Conservation (phyloP, 2,329 filamentous ascomycete genomes). For the Diaporthe nobilis region DNA sequence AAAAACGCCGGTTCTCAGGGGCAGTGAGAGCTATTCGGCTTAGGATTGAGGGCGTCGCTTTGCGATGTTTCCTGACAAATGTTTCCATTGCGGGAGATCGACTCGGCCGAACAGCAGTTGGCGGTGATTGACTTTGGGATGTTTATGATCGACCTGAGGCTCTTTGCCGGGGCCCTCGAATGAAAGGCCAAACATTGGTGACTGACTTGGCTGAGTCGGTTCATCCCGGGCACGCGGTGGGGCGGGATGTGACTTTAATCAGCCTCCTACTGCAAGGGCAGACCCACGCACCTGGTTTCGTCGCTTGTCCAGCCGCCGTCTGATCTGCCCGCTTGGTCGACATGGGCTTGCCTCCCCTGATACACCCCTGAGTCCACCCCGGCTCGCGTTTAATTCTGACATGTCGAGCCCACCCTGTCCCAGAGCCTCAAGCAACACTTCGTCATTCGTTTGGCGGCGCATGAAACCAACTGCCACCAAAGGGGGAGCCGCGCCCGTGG, state of each 20-base stretch:
- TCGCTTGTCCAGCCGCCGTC: slow-evolving; percentile 2
- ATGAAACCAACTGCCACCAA: slow-evolving; percentile 29
- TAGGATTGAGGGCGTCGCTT: neutral
- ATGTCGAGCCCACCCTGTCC: slow-evolving; percentile 13
- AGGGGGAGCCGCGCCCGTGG: neutral
- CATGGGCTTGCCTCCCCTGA: neutral
- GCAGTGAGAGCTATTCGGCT: neutral
- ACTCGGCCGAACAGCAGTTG: slow-evolving; percentile 19
- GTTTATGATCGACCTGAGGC: slow-evolving; percentile 38
- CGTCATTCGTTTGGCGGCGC: slow-evolving; percentile 25
- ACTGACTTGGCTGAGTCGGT: neutral
- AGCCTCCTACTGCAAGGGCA: slow-evolving; percentile 26
- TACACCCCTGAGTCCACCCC: slow-evolving; percentile 28
- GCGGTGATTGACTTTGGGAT: slow-evolving; percentile 13
- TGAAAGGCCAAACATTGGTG: neutral
- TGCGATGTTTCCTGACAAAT: neutral
- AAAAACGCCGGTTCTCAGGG: neutral
- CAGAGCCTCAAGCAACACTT: slow-evolving; percentile 29
- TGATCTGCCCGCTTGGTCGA: slow-evolving; percentile 10
- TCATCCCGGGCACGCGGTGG: slow-evolving; percentile 30
- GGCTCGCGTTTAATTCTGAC: slow-evolving; percentile 30
- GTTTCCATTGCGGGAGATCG: slow-evolving; percentile 8
- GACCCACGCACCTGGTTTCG: slow-evolving; percentile 22
- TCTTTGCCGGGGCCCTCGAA: slow-evolving; percentile 11
- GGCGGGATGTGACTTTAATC: slow-evolving; percentile 39